These are phyloP conservation scores for Xylaria intraflava DNA, from an alignment of 495 filamentous ascomycete species.

Conservation along the genomic window DNA sequence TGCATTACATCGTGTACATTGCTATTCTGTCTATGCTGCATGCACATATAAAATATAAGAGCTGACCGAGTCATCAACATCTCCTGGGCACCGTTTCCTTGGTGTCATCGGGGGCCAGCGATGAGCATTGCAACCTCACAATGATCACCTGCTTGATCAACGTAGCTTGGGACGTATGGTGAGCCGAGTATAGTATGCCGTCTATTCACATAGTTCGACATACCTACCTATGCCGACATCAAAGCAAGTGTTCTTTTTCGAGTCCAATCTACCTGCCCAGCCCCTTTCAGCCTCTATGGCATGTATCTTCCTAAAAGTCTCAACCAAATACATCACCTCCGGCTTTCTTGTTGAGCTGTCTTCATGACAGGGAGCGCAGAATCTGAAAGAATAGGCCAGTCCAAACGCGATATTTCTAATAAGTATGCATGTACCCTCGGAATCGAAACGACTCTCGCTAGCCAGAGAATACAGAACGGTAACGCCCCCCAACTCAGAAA, in stretches of 20 bases:
- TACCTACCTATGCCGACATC: not conserved
- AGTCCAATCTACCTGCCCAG: not conserved
- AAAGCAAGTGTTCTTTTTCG: not conserved
- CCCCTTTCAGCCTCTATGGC: not conserved
- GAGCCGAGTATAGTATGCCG: too few relatives aligned
- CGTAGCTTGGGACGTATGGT: too few relatives aligned
- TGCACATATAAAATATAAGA: too few relatives aligned
- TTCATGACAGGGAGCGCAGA: not conserved
- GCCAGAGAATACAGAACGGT: constrained; percentile 24
- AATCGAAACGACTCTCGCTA: constrained; percentile 25
- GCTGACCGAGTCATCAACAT: too few relatives aligned
- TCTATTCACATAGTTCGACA: not conserved
- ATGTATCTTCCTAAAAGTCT: not conserved
- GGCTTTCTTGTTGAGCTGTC: not conserved
- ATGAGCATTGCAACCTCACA: too few relatives aligned
- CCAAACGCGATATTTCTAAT: constrained; percentile 7
- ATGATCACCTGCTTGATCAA: too few relatives aligned
- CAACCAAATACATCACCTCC: not conserved
- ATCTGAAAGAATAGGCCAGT: not conserved
- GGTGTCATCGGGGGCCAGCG: too few relatives aligned
- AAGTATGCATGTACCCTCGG: constrained; percentile 23
- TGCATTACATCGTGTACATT: too few relatives aligned
- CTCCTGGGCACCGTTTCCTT: too few relatives aligned
- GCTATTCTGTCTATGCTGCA: too few relatives aligned
- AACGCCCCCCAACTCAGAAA: constrained; percentile 23